phyloP scores from a whole-genome alignment of 352 stramenopile species.

The Phytophthora foliorum region DNA sequence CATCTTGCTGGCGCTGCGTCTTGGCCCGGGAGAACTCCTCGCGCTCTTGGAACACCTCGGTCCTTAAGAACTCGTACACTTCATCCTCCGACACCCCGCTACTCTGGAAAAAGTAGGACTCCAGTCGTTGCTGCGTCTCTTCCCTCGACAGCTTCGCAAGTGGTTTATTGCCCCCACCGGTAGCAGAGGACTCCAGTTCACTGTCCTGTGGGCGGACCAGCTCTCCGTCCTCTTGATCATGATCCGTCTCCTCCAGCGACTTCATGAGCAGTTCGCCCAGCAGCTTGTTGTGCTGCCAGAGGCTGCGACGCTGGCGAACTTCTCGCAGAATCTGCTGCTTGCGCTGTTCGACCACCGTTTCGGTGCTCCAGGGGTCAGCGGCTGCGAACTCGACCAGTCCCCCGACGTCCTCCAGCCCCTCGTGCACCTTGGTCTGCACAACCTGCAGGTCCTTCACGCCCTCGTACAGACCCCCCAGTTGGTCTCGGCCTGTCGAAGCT shows the following conservation, averaged over 20 bases:
- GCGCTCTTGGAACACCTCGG: slow-evolving; percentile 45
- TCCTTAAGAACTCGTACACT: slow-evolving; percentile 47
- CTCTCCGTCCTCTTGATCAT: slow-evolving; percentile 28
- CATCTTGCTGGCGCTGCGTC: slow-evolving; percentile 37
- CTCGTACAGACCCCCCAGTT: slow-evolving; percentile 48
- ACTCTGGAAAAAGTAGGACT: slow-evolving; percentile 52
- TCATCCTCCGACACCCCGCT: slow-evolving; percentile 41
- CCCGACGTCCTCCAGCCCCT: slow-evolving; percentile 39
- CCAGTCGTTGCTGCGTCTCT: slow-evolving; percentile 50
- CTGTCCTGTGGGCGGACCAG: slow-evolving; percentile 9
- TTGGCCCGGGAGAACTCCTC: slow-evolving; percentile 30
- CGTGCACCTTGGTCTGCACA: slow-evolving; percentile 52
- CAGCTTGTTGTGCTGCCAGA: slow-evolving; percentile 69
- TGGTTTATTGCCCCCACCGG: slow-evolving; percentile 20
- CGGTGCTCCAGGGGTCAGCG: slow-evolving; percentile 42
- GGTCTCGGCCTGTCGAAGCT: background rate
- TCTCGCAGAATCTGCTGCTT: slow-evolving; percentile 43
- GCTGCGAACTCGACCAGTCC: slow-evolving; percentile 49
- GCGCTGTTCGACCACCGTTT: slow-evolving; percentile 34
- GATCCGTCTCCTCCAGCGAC: slow-evolving; percentile 45
- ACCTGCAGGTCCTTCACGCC: slow-evolving; percentile 59
- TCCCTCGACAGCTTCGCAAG: slow-evolving; percentile 44
- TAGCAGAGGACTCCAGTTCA: slow-evolving; percentile 20
- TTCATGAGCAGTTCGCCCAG: slow-evolving; percentile 54
- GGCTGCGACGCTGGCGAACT: slow-evolving; percentile 46